These are phyloP conservation scores for Metschnikowia reukaufii DNA, from an alignment of 805 yeast genomes.

Conservation along the genomic window DNA sequence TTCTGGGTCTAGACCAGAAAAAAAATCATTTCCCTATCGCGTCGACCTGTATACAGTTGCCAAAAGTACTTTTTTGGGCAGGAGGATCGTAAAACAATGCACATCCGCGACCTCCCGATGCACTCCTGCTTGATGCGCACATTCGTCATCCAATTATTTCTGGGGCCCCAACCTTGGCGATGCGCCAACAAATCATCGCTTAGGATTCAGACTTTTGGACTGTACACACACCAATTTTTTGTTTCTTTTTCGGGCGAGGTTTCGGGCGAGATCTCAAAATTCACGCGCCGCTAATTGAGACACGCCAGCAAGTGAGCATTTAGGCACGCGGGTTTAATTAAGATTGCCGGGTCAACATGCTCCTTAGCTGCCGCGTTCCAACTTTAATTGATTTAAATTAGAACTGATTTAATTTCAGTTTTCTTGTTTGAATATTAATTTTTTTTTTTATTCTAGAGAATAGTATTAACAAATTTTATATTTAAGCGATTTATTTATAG, in stretches of 20 bases:
- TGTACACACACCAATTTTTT: background rate
- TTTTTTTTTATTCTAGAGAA: too few species aligned
- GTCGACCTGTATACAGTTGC: background rate
- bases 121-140: background rate
- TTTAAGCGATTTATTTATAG: background rate
- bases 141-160: background rate
- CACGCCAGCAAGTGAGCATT: background rate
- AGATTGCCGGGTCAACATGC: background rate
- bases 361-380: too few species aligned
- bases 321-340: background rate
- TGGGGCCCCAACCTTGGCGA: constrained; percentile 1
- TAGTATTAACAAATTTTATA: too few species aligned
- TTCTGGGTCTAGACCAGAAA: constrained; percentile 8
- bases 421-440: too few species aligned
- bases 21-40: background rate
- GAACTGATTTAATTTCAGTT: too few species aligned
- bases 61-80: background rate
- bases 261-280: background rate
- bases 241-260: background rate
- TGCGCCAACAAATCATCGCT: constrained; percentile 1
- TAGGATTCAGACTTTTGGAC: background rate
- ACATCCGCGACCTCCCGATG: background rate
- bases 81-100: constrained; percentile 8
- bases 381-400: too few species aligned
- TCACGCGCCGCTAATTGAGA: background rate